These are phyloP conservation scores for Beta vulgaris DNA, from an alignment of 148 eudicot genomes.

Conservation along the genomic window DNA sequence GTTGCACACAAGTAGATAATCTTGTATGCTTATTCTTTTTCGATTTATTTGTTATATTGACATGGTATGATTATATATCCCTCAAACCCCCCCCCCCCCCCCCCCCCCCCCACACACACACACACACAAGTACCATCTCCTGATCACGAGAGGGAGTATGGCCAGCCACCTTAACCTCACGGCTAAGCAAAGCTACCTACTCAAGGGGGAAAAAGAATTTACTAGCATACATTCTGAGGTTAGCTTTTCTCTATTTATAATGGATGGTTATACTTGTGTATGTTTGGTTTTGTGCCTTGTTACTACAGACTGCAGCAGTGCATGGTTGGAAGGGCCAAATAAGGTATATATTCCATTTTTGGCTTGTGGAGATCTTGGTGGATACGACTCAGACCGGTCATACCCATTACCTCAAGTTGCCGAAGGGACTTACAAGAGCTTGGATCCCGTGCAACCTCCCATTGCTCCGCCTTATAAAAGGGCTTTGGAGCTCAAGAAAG, in stretches of 20 bases:
- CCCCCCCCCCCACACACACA: too few species aligned
- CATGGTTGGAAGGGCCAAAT: constrained; percentile 83
- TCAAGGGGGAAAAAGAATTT: neutral
- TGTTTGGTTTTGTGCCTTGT: constrained; percentile 4
- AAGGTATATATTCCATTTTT: constrained; percentile 95
- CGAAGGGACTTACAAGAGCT: constrained; percentile 72
- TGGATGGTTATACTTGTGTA: neutral
- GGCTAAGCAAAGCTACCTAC: too few species aligned
- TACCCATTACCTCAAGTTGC: constrained; percentile 80
- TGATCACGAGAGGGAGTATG: neutral
- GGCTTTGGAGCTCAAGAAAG: constrained; percentile 93
- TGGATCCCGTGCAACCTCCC: constrained; percentile 95
- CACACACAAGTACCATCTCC: too few species aligned
- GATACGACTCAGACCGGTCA: constrained; percentile 93
- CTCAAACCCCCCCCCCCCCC: too few species aligned
- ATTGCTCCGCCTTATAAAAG: constrained; percentile 97
- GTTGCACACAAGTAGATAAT: too few species aligned
- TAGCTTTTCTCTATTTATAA: neutral
- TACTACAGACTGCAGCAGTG: constrained; percentile 86
- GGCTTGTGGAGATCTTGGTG: constrained; percentile 94
- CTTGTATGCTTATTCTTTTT: too few species aligned
- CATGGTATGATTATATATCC: too few species aligned
- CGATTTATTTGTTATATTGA: too few species aligned
- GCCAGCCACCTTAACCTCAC: neutral
- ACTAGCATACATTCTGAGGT: neutral